Conservation (phyloP, 2,329 filamentous ascomycete species). For the Hypoxylon sp. region DNA sequence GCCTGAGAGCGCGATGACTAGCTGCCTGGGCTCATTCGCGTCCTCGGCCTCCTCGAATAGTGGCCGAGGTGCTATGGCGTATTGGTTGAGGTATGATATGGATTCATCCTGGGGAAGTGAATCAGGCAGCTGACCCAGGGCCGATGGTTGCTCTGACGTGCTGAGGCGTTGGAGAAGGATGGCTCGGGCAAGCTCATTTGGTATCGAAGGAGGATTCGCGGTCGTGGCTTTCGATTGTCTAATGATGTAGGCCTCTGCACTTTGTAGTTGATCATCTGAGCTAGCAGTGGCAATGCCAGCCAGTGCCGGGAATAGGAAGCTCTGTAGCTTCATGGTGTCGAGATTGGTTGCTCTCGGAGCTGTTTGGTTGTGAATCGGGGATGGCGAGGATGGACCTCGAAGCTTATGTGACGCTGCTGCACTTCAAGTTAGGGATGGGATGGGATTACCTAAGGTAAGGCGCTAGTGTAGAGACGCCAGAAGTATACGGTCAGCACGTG, state of each 20-base stretch:
- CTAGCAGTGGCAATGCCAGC: slow-evolving; percentile 53
- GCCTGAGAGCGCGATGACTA: slow-evolving; percentile 71
- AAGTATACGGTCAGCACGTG: slow-evolving; percentile 12
- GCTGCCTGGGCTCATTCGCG: slow-evolving; percentile 60
- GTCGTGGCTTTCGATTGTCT: slow-evolving; percentile 52
- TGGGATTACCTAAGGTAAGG: no score
- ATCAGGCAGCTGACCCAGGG: slow-evolving; percentile 60
- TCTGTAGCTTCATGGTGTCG: slow-evolving; percentile 56
- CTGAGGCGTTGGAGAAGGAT: slow-evolving; percentile 70
- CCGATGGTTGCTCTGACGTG: slow-evolving; percentile 61
- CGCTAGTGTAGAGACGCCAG: no score
- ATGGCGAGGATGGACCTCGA: slow-evolving; percentile 18
- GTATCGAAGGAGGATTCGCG: slow-evolving; percentile 57
- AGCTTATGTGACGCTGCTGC: slow-evolving; percentile 22
- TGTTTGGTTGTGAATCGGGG: slow-evolving; percentile 27
- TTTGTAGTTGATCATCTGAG: slow-evolving; percentile 41
- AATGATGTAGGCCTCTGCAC: slow-evolving; percentile 68
- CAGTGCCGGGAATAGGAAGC: slow-evolving; percentile 55
- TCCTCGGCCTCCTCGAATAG: slow-evolving; percentile 59
- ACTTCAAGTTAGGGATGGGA: slow-evolving; percentile 7
- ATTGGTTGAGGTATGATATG: slow-evolving; percentile 69
- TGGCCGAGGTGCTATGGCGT: slow-evolving; percentile 67
- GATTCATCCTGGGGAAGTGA: slow-evolving; percentile 61
- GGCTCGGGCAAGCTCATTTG: slow-evolving; percentile 67
- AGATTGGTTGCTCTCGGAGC: slow-evolving; percentile 26